phyloP scores from a whole-genome alignment of 331 rosid species.

The Cydonia oblonga region DNA sequence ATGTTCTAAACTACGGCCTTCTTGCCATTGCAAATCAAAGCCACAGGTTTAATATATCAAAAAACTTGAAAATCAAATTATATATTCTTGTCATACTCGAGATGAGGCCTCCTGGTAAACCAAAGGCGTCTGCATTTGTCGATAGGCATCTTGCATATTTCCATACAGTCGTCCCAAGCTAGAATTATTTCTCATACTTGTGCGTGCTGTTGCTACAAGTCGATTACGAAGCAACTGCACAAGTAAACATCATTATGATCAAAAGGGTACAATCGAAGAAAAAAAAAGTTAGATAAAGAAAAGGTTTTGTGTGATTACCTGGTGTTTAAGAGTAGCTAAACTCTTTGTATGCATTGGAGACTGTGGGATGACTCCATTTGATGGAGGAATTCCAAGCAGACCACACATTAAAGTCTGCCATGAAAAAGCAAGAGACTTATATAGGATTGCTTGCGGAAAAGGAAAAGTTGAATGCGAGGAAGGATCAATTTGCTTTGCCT shows the following conservation, averaged over 20 bases:
- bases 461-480: not conserved
- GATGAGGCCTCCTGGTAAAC: conserved; percentile 64
- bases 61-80: not conserved
- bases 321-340: conserved; percentile 95
- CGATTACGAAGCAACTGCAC: conserved; percentile 86
- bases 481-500: conserved; percentile 10
- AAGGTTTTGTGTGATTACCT: conserved; percentile 37
- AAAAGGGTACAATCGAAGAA: not conserved
- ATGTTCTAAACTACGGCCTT: not conserved
- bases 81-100: conserved; percentile 26
- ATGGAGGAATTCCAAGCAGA: conserved; percentile 89
- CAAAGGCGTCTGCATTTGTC: conserved; percentile 96
- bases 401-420: conserved; percentile 88
- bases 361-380: conserved; percentile 97
- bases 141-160: conserved; percentile 87
- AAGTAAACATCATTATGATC: not conserved
- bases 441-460: not conserved
- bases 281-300: not conserved
- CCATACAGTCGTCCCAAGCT: conserved; percentile 90
- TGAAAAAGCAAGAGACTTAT: not conserved
- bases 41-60: not conserved
- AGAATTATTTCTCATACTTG: conserved; percentile 67
- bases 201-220: conserved; percentile 62
- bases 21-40: not conserved
- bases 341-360: conserved; percentile 99